Evolutionary conservation across 257 asterid genomes (phyloP), one percentile per base, ranked within the genome.

Genomic region (Fraxinus quadrangulata): DNA sequence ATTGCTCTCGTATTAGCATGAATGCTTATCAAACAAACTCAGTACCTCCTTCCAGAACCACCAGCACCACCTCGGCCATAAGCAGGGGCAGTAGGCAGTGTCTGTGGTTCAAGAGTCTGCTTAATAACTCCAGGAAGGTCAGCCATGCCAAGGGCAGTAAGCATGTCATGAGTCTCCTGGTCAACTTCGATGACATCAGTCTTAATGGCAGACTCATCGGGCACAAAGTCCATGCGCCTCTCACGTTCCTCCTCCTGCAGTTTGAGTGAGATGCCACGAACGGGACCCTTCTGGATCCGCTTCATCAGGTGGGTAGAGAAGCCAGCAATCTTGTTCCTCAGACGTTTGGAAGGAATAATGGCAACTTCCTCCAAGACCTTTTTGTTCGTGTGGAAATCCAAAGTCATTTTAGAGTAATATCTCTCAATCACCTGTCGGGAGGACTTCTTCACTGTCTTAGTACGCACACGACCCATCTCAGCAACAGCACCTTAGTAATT

Each of bases 191-290:
- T 88, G 56, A 65, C 33, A 68, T 82, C 89, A 16, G 70, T 88
- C 84, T 82, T 86, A 51, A 88, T 88, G 72, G 91, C 90, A 65
- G 90, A 88, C 67, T 85, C 87, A n/a, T 83, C 91, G 2, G 86
- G 91, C 23, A 85, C 91, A 31, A 85, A 87, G 81, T 88, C 90
- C 90, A 85, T 78, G 19, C 87, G 89, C 75, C 87, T 81, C 85
- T 85, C 89, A 17, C 87, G 82, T 67, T 83, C 87, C 73, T 85
- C 89, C 61, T 85, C 87, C 74, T 85, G 87, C 75, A 85, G 78
- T 45, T 85, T 85, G 12, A 85, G 83, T 13, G 89, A 83, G 75
- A 85, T 85, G 31, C 89, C 87, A 2, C 87, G 71, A 24, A 85
- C 89, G 5, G 85, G 70, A 21, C 89, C 89, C 74, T 85, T 85